Conservation (phyloP, 805 yeast species). For the Lachancea fermentati region DNA sequence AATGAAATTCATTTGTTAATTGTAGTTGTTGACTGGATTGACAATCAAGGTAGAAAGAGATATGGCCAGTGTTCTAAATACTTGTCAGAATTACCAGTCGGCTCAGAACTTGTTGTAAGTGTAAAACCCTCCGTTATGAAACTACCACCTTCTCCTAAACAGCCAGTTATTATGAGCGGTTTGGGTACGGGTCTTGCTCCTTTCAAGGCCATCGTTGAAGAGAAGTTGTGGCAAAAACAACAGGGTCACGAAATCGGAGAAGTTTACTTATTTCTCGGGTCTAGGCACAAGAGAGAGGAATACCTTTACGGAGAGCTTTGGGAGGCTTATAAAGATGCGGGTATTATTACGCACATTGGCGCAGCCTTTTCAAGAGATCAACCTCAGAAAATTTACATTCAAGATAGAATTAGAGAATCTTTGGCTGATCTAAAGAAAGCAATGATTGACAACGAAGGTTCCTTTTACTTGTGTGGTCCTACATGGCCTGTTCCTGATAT, state of each 20-base stretch:
- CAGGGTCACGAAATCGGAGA: conserved; percentile 90
- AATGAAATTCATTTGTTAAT: conserved; percentile 85
- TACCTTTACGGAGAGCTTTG: conserved; percentile 94
- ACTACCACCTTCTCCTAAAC: conserved; percentile 77
- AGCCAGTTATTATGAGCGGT: conserved; percentile 95
- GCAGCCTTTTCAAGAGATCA: conserved; percentile 99
- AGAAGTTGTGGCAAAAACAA: conserved; percentile 85
- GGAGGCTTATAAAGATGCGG: conserved; percentile 94
- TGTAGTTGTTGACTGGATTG: conserved; percentile 96
- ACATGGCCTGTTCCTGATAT: conserved; percentile 99
- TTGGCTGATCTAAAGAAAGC: conserved; percentile 71
- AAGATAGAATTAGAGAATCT: conserved; percentile 82
- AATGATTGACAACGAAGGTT: conserved; percentile 71
- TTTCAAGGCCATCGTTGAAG: conserved; percentile 95
- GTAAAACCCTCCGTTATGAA: conserved; percentile 98
- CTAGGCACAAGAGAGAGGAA: conserved; percentile 93
- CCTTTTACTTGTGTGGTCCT: conserved; percentile 96
- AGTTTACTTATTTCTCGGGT: conserved; percentile 80
- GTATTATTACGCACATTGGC: conserved; percentile 87
- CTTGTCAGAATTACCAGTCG: conserved; percentile 70
- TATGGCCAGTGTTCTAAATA: conserved; percentile 93
- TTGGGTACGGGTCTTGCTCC: conserved; percentile 98
- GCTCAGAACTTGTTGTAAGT: conserved; percentile 83
- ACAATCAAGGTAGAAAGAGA: conserved; percentile 76
- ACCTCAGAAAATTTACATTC: conserved; percentile 89